Conservation (phyloP, 768 basidiomycete species). For the Pleurotus pulmonarius region DNA sequence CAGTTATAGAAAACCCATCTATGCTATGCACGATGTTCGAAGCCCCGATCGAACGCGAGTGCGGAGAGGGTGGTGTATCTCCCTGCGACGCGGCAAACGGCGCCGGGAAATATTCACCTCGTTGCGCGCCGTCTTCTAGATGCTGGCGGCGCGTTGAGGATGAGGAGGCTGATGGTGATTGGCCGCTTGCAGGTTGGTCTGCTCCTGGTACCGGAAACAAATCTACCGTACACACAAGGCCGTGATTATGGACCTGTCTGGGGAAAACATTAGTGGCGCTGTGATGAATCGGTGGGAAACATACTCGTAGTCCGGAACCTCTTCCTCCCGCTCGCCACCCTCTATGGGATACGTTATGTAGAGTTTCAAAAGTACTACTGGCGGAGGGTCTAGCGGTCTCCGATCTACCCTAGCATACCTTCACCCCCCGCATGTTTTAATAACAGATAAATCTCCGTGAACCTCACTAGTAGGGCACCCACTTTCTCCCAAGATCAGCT, state of each 20-base stretch:
- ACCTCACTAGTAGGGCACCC: conserved; percentile 16
- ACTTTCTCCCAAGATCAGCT: conserved; percentile 69
- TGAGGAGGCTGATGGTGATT: conserved; percentile 4
- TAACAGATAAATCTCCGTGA: conserved; percentile 5
- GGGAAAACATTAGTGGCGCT: conserved; percentile 8
- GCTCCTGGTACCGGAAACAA: conserved; percentile 55
- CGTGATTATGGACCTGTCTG: conserved; percentile 60
- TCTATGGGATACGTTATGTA: conserved; percentile 43
- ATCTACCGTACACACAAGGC: conserved; percentile 75
- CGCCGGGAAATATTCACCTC: conserved; percentile 10
- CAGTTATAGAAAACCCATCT: conserved; percentile 37
- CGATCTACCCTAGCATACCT: conserved; percentile 63
- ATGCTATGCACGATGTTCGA: conserved; percentile 41
- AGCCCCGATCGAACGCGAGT: not conserved
- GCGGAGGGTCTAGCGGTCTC: conserved; percentile 64
- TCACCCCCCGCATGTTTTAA: conserved; percentile 2
- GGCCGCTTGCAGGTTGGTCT: conserved; percentile 6
- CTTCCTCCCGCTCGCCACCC: conserved; percentile 36
- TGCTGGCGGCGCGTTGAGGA: conserved; percentile 12
- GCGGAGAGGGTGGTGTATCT: too few species aligned
- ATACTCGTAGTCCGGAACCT: conserved; percentile 47
- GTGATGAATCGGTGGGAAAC: conserved; percentile 11
- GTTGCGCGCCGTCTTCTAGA: conserved; percentile 3
- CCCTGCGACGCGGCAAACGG: not conserved
- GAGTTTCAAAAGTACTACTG: conserved; percentile 51